Percentiles rank a stretch among this genome's conserved stretches.
Evolutionary conservation across 2,329 filamentous ascomycete genomes (phyloP).

Genomic region (Neofusicoccum parvum): DNA sequence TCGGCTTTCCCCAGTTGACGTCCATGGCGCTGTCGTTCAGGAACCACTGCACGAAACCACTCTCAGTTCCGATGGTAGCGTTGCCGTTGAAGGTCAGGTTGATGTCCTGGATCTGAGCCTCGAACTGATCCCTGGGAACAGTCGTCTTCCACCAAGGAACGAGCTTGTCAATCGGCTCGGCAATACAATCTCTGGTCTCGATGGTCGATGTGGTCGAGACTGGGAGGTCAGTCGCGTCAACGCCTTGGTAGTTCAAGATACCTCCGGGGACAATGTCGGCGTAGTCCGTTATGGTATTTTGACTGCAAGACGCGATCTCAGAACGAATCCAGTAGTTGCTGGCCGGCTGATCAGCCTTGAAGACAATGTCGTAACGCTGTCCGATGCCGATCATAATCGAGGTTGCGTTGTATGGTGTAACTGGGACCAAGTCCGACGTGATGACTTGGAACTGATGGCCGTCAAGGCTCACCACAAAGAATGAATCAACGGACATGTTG

Average conservation of each 20-base stretch:
- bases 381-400: conserved; percentile 36
- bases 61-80: not conserved
- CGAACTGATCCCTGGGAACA: conserved; percentile 17
- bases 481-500: conserved; percentile 49
- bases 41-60: conserved; percentile 38
- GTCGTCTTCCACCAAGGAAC: conserved; percentile 31
- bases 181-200: conserved; percentile 24
- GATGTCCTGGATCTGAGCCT: conserved; percentile 22
- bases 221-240: conserved; percentile 22
- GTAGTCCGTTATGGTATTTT: conserved; percentile 27
- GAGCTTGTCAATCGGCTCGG: conserved; percentile 39
- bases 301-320: conserved; percentile 29
- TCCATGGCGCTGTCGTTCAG: conserved; percentile 40
- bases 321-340: conserved; percentile 41
- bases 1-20: conserved; percentile 41
- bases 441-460: conserved; percentile 48
- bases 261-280: conserved; percentile 39
- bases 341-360: conserved; percentile 35
- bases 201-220: not conserved
- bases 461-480: conserved; percentile 32
- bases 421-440: conserved; percentile 46
- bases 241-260: conserved; percentile 45
- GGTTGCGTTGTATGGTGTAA: conserved; percentile 41
- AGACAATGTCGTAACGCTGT: conserved; percentile 45
- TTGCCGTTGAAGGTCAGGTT: conserved; percentile 24